Conservation (phyloP, 345 rosid genomes). For the Heritiera littoralis region DNA sequence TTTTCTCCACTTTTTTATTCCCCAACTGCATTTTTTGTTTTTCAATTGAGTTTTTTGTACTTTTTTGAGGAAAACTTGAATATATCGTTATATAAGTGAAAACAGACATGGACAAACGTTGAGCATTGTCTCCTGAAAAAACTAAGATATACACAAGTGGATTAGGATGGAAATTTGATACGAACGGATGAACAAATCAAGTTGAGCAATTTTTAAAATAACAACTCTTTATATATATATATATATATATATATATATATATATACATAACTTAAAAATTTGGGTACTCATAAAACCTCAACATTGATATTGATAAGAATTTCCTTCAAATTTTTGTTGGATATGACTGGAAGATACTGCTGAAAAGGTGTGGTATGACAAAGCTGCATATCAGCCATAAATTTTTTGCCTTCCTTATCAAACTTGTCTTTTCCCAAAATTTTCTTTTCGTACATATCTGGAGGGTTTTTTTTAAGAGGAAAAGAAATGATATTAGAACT, state of each 20-base stretch:
- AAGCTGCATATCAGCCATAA: not conserved
- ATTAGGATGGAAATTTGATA: slow-evolving; percentile 15
- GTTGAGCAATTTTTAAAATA: not conserved
- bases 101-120: not conserved
- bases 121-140: not conserved
- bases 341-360: not conserved
- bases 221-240: not conserved
- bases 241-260: too few relatives aligned
- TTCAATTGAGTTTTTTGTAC: not conserved
- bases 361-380: not conserved
- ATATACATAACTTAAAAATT: not conserved
- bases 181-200: not conserved
- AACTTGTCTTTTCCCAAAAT: not conserved
- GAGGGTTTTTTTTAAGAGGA: too few relatives aligned
- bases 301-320: not conserved
- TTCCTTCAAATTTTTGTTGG: not conserved
- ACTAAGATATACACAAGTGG: not conserved
- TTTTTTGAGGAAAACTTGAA: not conserved
- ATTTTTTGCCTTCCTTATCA: not conserved
- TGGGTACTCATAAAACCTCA: not conserved
- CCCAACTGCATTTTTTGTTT: not conserved
- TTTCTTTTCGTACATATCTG: not conserved
- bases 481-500: too few relatives aligned
- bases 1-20: not conserved
- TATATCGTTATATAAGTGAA: not conserved